Evolutionary conservation across 2,329 filamentous ascomycete species (phyloP), one percentile per base, ranked within the genome.

Genomic region (Alternaria brassicae): DNA sequence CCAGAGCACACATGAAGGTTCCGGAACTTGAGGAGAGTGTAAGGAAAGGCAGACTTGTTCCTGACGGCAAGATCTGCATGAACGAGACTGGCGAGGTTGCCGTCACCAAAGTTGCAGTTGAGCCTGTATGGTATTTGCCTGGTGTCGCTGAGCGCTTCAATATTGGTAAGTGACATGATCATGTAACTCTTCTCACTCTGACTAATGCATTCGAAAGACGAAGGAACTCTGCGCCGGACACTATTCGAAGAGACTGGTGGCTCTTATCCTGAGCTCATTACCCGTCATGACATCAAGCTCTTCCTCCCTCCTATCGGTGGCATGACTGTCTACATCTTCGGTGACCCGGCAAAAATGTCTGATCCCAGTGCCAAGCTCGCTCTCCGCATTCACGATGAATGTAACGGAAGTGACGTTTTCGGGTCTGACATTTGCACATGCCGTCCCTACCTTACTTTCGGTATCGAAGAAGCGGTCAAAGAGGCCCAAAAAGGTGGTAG

Each of bases 371-470:
- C 89, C 56, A 88, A 86, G 61, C 83, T 98, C 40, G 92, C 95
- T 13, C 83, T 98, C 59, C 89, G 95, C 67, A 89, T 98, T 45
- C 95, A 91, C 76, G 89, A 91, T 72, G 89, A 91, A 82, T 98
- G 95, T 80, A 98, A 98, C 74, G 95, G 95, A 57, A 96, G 91
- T 76, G 95, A 99, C 79, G 95, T 98, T 41, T 99, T 98, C 77
- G 93, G 94, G 60, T 97, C 93, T 19, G 95, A 99, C 77, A 99
- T 98, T 73, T 98, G 95, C 81, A 98, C 95, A 10, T 98, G 94
- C 79, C 87, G 92, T 56, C 95, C 95, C 15, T 98, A 98, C 77
- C 87, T 98, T 57, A 96, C 96, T 73, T 98, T 96, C 76, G 95
- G 95, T 61, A 96, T 99, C 62, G 93, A 97, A 73, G 95, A 99